phyloP scores from a whole-genome alignment of 176 grass and related monocot species.

The Calamus simplicifolius region DNA sequence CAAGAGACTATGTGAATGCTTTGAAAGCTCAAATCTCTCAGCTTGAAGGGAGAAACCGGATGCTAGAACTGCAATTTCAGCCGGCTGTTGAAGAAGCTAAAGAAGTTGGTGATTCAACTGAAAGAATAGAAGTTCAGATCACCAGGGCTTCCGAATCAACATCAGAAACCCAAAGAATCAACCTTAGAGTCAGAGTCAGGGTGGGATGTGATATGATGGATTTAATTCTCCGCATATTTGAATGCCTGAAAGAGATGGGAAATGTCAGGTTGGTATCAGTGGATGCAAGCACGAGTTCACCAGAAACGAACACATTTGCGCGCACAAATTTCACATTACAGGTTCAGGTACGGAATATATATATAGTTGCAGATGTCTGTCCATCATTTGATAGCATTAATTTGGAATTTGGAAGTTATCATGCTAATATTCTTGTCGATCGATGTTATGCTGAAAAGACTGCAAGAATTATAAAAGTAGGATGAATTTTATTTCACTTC shows the following conservation, averaged over 20 bases:
- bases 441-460: too few relatives aligned
- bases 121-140: conserved; percentile 37
- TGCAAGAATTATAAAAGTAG: too few relatives aligned
- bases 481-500: too few relatives aligned
- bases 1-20: too few relatives aligned
- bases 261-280: conserved; percentile 39
- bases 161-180: conserved; percentile 13
- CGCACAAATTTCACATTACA: conserved; percentile 28
- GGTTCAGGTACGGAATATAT: conserved; percentile 34
- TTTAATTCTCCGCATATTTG: conserved; percentile 34
- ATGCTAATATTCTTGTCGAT: too few relatives aligned
- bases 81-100: background rate
- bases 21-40: too few relatives aligned
- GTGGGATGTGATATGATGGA: conserved; percentile 29
- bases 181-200: conserved; percentile 33
- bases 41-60: too few relatives aligned
- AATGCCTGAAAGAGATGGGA: conserved; percentile 40
- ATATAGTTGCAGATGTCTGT: background rate
- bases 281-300: conserved; percentile 12
- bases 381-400: background rate
- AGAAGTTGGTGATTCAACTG: conserved; percentile 1
- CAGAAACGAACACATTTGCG: background rate
- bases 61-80: too few relatives aligned
- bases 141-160: conserved; percentile 20
- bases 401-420: background rate